These are phyloP conservation scores for Pseudonitzschia pungens DNA, from an alignment of 108 stramenopile species.

Conservation along the genomic window DNA sequence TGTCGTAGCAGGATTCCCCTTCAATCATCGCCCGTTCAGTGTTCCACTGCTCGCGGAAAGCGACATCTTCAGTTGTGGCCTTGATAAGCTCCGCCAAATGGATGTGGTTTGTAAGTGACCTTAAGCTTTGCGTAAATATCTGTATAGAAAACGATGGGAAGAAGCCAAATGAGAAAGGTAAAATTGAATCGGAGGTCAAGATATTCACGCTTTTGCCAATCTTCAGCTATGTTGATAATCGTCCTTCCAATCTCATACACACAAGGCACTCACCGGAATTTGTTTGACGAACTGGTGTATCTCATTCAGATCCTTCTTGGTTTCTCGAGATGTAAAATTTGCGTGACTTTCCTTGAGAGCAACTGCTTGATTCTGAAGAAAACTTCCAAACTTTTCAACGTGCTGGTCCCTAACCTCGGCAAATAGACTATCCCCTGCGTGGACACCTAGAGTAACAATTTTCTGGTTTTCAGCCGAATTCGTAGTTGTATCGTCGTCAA, in stretches of 20 bases:
- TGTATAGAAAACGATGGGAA: constrained; percentile 4
- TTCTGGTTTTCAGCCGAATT: not conserved
- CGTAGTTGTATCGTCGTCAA: constrained; percentile 2
- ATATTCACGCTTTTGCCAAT: too few relatives aligned
- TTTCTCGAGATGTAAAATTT: constrained; percentile 85
- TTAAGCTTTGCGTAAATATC: constrained; percentile 56
- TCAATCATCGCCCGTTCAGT: constrained; percentile 93
- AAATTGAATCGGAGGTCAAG: too few relatives aligned
- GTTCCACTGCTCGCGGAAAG: constrained; percentile 93
- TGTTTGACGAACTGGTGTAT: constrained; percentile 98
- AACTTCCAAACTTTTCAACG: constrained; percentile 92
- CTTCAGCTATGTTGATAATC: not conserved
- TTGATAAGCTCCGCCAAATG: constrained; percentile 93
- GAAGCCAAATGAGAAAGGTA: not conserved
- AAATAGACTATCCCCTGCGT: constrained; percentile 89
- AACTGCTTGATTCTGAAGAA: constrained; percentile 92
- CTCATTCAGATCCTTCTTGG: constrained; percentile 89
- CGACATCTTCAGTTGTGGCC: constrained; percentile 66
- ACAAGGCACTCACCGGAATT: constrained; percentile 62
- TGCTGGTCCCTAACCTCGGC: constrained; percentile 92
- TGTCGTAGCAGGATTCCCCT: constrained; percentile 86
- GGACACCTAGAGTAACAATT: constrained; percentile 65
- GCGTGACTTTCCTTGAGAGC: constrained; percentile 87
- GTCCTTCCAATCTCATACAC: not conserved
- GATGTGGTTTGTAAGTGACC: constrained; percentile 91